phyloP scores from a whole-genome alignment of 345 rosid genomes.

The Alliaria petiolata region DNA sequence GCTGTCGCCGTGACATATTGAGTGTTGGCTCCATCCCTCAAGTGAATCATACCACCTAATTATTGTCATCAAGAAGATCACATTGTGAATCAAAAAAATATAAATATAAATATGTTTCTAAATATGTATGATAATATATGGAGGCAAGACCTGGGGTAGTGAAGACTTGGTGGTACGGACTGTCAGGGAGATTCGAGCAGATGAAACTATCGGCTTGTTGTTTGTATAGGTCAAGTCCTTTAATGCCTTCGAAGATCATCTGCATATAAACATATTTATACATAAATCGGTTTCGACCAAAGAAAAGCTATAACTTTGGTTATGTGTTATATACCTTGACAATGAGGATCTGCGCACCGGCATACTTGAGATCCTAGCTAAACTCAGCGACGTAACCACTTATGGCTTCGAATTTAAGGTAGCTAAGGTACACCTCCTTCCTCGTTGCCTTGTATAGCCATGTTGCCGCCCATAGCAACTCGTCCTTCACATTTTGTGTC shows the following conservation, averaged over 20 bases:
- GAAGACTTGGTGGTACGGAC: conserved; percentile 65
- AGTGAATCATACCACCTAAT: too few species aligned
- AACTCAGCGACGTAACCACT: conserved; percentile 66
- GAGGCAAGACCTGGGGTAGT: conserved; percentile 49
- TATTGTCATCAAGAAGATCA: not conserved
- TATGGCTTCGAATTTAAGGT: conserved; percentile 50
- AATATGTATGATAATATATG: not conserved
- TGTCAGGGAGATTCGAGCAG: conserved; percentile 66
- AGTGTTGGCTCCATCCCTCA: too few species aligned
- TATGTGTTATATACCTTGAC: conserved; percentile 42
- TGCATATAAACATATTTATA: conserved; percentile 32
- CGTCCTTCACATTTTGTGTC: conserved; percentile 54
- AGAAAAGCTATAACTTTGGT: not conserved
- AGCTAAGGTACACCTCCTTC: conserved; percentile 35
- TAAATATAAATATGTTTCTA: not conserved
- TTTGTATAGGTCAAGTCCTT: conserved; percentile 44
- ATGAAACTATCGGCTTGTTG: conserved; percentile 65
- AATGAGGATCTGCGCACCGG: conserved; percentile 76
- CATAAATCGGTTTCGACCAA: not conserved
- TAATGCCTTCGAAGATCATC: conserved; percentile 48
- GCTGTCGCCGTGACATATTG: too few species aligned
- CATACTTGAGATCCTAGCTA: conserved; percentile 92
- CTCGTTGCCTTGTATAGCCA: conserved; percentile 75
- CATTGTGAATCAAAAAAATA: not conserved
- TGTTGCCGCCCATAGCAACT: conserved; percentile 91